Percentiles rank a stretch among this genome's conserved stretches.
phyloP scores from a whole-genome alignment of 2,329 filamentous ascomycete genomes.

The Ambrosiella xylebori region DNA sequence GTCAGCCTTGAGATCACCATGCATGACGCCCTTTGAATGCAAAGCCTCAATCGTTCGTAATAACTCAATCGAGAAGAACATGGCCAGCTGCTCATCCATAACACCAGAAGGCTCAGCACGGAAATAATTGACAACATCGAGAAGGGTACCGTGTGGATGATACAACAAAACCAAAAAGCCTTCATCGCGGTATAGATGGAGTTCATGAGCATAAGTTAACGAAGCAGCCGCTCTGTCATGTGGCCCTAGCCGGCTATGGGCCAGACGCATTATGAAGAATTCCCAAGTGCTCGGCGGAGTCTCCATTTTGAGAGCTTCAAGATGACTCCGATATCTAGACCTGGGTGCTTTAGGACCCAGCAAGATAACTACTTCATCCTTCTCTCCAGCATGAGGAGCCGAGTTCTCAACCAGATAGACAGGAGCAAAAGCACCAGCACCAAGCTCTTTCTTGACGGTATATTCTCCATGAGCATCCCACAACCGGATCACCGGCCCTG shows the following conservation, averaged over 20 bases:
- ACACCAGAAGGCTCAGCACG: conserved; percentile 52
- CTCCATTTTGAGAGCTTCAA: conserved; percentile 93
- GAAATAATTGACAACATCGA: conserved; percentile 86
- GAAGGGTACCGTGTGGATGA: conserved; percentile 73
- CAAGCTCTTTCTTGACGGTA: conserved; percentile 67
- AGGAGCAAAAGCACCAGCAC: conserved; percentile 84
- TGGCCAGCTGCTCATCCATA: conserved; percentile 80
- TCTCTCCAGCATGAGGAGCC: conserved; percentile 29
- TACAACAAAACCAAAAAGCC: conserved; percentile 79
- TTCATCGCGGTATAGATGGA: conserved; percentile 83
- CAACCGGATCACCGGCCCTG: conserved; percentile 49
- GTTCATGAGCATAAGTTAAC: conserved; percentile 67
- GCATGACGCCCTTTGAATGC: conserved; percentile 61
- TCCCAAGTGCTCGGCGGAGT: conserved; percentile 80
- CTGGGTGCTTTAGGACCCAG: conserved; percentile 45
- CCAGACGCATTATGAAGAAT: conserved; percentile 83
- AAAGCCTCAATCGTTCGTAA: conserved; percentile 78
- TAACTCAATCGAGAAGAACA: conserved; percentile 91
- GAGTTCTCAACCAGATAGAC: conserved; percentile 79
- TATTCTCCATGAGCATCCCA: conserved; percentile 50
- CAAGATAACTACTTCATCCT: conserved; percentile 26
- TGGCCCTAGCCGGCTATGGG: conserved; percentile 57
- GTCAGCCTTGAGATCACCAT: conserved; percentile 89
- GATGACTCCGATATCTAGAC: conserved; percentile 35
- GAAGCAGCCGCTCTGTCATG: conserved; percentile 57